Evolutionary conservation across 495 filamentous ascomycete genomes (phyloP).

Genomic region (Aspergillus asperescens): DNA sequence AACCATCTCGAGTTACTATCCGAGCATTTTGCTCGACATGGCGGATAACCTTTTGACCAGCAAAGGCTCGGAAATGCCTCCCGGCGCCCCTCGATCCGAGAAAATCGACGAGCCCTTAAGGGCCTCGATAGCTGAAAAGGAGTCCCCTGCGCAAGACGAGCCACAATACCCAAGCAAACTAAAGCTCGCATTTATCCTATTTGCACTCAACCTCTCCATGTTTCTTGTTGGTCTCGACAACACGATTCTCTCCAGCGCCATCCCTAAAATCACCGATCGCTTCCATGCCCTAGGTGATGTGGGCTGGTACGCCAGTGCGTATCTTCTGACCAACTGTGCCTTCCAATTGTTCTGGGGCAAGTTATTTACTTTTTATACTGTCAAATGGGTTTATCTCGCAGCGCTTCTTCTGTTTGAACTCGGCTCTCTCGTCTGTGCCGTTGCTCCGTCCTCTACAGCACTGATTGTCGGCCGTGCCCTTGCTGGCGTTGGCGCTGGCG

Average conservation of each 20-base stretch:
- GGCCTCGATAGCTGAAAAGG: not conserved
- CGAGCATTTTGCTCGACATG: not conserved
- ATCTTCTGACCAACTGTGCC: conserved; percentile 39
- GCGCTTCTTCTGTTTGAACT: conserved; percentile 56
- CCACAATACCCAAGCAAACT: conserved; percentile 2
- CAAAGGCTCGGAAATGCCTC: not conserved
- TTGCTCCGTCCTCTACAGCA: conserved; percentile 59
- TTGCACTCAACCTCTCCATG: conserved; percentile 19
- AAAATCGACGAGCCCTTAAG: not conserved
- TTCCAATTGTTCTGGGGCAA: conserved; percentile 45
- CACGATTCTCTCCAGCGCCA: conserved; percentile 10
- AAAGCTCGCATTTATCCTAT: conserved; percentile 1
- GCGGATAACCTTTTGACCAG: not conserved
- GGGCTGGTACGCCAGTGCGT: conserved; percentile 48
- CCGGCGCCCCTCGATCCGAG: not conserved
- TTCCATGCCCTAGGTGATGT: conserved; percentile 34
- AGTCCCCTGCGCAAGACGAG: not conserved
- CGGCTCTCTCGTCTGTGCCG: conserved; percentile 65
- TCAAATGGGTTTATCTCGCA: conserved; percentile 33
- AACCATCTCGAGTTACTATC: not conserved
- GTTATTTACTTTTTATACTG: conserved; percentile 41
- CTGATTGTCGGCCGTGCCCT: conserved; percentile 76
- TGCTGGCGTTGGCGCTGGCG: conserved; percentile 69
- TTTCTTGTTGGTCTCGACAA: conserved; percentile 35
- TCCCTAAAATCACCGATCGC: conserved; percentile 25